A percentile compares a stretch with the other conserved stretches of the same genome.
Conservation (phyloP, 352 stramenopile species). For the Phytophthora citricola region DNA sequence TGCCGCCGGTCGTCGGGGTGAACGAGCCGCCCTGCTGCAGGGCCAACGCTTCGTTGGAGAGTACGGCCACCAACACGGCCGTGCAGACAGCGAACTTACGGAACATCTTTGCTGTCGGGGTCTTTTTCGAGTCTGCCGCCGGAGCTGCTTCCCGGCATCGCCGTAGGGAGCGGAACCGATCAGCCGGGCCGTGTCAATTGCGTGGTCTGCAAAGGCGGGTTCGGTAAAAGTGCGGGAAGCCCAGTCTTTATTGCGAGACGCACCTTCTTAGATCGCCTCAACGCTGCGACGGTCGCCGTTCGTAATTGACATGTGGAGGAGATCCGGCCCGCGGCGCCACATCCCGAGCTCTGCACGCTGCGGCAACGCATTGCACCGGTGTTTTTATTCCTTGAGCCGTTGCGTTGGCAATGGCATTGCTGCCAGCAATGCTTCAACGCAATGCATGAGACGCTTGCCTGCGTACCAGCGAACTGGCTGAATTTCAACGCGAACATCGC, state of each 20-base stretch:
- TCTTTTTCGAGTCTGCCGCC: constrained; percentile 49
- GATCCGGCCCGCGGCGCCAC: constrained; percentile 3
- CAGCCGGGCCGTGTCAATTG: constrained; percentile 6
- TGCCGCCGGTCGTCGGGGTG: constrained; percentile 13
- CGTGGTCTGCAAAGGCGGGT: constrained; percentile 24
- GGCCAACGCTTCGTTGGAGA: constrained; percentile 40
- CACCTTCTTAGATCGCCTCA: constrained; percentile 15
- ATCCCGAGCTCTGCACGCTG: constrained; percentile 28
- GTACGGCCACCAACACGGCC: constrained; percentile 50
- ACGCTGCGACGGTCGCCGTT: constrained; percentile 37
- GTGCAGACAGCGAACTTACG: constrained; percentile 45
- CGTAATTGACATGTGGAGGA: constrained; percentile 26
- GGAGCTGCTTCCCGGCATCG: background rate
- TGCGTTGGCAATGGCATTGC: too few relatives aligned
- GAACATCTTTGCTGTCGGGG: constrained; percentile 49
- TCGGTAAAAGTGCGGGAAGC: constrained; percentile 36
- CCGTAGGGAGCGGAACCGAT: constrained; percentile 2
- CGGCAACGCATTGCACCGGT: background rate
- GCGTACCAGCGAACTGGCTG: constrained; percentile 8
- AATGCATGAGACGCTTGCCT: constrained; percentile 14
- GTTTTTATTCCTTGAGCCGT: constrained; percentile 15
- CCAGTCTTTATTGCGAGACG: constrained; percentile 13
- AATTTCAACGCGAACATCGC: constrained; percentile 1
- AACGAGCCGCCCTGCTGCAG: constrained; percentile 28
- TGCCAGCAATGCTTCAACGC: constrained; percentile 9